Evolutionary conservation across 164 flowering plant species (phyloP).

Genomic region (Magnolia kwangsiensis): DNA sequence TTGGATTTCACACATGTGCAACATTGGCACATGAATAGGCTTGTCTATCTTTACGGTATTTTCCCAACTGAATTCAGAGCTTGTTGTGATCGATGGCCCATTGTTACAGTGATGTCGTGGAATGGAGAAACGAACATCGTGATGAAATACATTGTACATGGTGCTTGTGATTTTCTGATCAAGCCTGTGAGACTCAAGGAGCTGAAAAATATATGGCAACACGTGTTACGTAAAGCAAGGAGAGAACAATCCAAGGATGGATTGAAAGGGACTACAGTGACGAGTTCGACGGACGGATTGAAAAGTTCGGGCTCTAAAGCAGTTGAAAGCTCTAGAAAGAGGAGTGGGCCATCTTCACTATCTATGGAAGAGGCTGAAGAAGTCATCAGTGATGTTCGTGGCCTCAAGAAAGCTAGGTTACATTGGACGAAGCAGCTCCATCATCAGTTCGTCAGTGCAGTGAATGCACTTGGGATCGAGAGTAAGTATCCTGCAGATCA

Average conservation of each 20-base stretch:
- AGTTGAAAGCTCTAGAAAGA: neutral
- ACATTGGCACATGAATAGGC: too few relatives aligned
- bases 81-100: neutral
- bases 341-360: neutral
- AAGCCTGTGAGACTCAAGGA: constrained; percentile 95
- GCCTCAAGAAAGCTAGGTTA: neutral
- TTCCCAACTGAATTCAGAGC: neutral
- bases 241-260: neutral
- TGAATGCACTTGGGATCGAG: neutral
- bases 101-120: constrained; percentile 82
- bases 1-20: too few relatives aligned
- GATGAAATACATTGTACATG: constrained; percentile 92
- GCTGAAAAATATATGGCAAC: constrained; percentile 91
- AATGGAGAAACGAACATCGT: constrained; percentile 92
- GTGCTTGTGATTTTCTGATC: constrained; percentile 91
- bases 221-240: constrained; percentile 55
- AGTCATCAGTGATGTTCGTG: neutral
- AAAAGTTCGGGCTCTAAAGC: neutral
- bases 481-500: neutral
- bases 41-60: neutral
- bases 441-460: neutral
- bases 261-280: neutral
- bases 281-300: neutral
- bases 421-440: neutral
- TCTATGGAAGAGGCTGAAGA: neutral